Percentiles rank a stretch among this genome's conserved stretches.
Conservation (phyloP, 2,329 filamentous ascomycete genomes). For the Corinectria fuckeliana region DNA sequence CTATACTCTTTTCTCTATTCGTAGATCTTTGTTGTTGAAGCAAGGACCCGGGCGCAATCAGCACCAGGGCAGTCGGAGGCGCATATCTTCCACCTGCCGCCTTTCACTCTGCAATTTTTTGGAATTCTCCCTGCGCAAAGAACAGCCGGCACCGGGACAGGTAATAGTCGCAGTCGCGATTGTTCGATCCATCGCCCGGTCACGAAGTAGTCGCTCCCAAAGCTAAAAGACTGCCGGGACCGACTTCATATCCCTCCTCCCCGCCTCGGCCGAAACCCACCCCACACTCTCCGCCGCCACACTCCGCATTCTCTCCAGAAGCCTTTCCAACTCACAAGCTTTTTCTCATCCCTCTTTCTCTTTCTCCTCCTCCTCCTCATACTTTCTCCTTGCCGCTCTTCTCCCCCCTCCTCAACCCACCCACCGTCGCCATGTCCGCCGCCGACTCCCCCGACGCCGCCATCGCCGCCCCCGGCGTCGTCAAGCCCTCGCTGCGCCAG, state of each 20-base stretch:
- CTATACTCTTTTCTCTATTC: no score
- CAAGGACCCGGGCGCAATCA: constrained; percentile 9
- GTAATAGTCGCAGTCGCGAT: not conserved
- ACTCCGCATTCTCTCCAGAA: constrained; percentile 31
- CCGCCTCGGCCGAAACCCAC: constrained; percentile 36
- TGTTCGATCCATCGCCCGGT: not conserved
- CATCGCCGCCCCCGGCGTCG: constrained; percentile 45
- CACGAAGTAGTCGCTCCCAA: not conserved
- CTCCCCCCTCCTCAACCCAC: constrained; percentile 12
- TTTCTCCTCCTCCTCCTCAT: not conserved
- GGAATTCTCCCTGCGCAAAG: no score
- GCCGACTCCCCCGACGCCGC: constrained; percentile 34
- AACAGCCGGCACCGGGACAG: no score
- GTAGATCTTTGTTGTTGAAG: no score
- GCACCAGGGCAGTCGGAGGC: not conserved
- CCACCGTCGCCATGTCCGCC: constrained; percentile 31
- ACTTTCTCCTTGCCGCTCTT: not conserved
- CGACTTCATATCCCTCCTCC: constrained; percentile 19
- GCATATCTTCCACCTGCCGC: not conserved
- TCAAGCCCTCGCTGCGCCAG: constrained; percentile 54
- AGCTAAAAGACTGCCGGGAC: not conserved
- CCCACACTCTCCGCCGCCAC: constrained; percentile 27
- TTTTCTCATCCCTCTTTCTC: not conserved
- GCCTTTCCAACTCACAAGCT: constrained; percentile 18
- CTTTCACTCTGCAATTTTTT: no score